A percentile compares a stretch with the other conserved stretches of the same genome.
phyloP scores from a whole-genome alignment of 768 basidiomycete genomes.

The Rubroboletus pulcherrimus region DNA sequence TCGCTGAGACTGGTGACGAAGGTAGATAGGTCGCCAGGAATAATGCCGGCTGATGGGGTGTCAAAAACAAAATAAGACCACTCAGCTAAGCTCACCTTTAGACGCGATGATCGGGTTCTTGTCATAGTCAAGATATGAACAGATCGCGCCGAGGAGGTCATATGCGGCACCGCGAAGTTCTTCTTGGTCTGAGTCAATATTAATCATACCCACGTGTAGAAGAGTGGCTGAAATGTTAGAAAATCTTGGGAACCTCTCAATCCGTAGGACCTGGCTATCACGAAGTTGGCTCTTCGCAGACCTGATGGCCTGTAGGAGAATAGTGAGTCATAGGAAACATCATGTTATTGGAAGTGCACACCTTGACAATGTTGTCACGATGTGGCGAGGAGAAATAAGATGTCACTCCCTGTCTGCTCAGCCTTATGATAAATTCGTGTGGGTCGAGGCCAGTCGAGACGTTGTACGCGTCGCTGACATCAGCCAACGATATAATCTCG shows the following conservation, averaged over 20 bases:
- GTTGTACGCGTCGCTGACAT: slow-evolving; percentile 85
- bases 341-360: slow-evolving; percentile 22
- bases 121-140: slow-evolving; percentile 73
- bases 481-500: slow-evolving; percentile 74
- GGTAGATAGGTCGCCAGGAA: slow-evolving; percentile 61
- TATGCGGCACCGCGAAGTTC: slow-evolving; percentile 77
- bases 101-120: slow-evolving; percentile 65
- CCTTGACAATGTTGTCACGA: slow-evolving; percentile 75
- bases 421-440: slow-evolving; percentile 79
- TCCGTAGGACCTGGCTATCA: slow-evolving; percentile 45
- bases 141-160: slow-evolving; percentile 74
- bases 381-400: slow-evolving; percentile 71
- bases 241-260: slow-evolving; percentile 70
- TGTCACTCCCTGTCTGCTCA: slow-evolving; percentile 65
- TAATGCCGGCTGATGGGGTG: slow-evolving; percentile 52
- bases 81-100: slow-evolving; percentile 46
- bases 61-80: neutral
- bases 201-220: slow-evolving; percentile 82
- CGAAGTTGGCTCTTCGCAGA: slow-evolving; percentile 70
- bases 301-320: slow-evolving; percentile 54
- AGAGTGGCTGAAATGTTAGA: slow-evolving; percentile 84
- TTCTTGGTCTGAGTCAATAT: slow-evolving; percentile 69
- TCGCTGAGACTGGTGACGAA: slow-evolving; percentile 70
- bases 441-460: slow-evolving; percentile 72
- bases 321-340: neutral